These are phyloP conservation scores for Phytophthora colocasiae DNA, from an alignment of 352 stramenopile species.

Conservation along the genomic window DNA sequence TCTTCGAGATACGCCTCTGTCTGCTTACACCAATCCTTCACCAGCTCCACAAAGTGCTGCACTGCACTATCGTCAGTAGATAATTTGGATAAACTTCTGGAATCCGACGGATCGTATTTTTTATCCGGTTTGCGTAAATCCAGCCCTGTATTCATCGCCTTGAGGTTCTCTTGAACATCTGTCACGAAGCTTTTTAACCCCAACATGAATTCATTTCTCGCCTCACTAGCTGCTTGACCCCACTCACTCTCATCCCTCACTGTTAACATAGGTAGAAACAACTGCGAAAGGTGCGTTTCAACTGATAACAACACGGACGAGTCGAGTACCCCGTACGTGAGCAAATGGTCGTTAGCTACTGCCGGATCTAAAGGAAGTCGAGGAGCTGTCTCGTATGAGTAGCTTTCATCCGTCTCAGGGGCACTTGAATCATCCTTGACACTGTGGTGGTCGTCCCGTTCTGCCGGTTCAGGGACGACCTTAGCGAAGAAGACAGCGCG, in stretches of 20 bases:
- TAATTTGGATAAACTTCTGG: conserved; percentile 69
- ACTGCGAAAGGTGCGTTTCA: conserved; percentile 73
- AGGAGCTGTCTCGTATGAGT: conserved; percentile 23
- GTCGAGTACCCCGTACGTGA: conserved; percentile 78
- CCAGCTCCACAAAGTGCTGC: conserved; percentile 86
- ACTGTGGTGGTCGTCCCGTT: conserved; percentile 6
- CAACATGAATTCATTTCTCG: conserved; percentile 86
- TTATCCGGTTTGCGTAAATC: conserved; percentile 91
- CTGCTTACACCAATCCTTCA: conserved; percentile 91
- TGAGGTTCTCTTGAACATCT: conserved; percentile 91
- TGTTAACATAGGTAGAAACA: conserved; percentile 71
- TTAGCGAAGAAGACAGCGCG: conserved; percentile 86
- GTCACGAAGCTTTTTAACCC: conserved; percentile 81
- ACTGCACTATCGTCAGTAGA: conserved; percentile 77
- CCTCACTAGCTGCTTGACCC: conserved; percentile 70
- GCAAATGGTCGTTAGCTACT: conserved; percentile 72
- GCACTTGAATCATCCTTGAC: conserved; percentile 15
- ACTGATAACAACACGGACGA: conserved; percentile 73
- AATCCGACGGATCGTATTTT: conserved; percentile 73
- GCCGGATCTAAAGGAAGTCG: conserved; percentile 55
- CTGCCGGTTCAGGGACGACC: conserved; percentile 34
- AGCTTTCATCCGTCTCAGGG: conserved; percentile 28
- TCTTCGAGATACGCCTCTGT: conserved; percentile 89
- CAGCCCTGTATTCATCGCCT: conserved; percentile 88
- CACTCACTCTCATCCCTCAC: conserved; percentile 53